Conservation (phyloP, 2,329 filamentous ascomycete genomes). For the Beauveria sp. region DNA sequence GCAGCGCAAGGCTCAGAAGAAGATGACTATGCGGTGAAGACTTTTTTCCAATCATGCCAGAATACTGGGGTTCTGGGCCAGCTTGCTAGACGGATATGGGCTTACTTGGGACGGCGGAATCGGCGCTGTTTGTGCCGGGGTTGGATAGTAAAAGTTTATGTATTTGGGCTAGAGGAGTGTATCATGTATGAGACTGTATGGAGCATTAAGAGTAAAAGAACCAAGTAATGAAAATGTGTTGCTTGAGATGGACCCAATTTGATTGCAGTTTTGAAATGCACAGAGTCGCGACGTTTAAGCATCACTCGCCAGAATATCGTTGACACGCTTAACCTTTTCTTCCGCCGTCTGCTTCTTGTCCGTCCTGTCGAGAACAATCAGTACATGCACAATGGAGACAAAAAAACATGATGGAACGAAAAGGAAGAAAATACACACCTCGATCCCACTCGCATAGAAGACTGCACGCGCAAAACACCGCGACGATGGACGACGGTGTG, state of each 20-base stretch:
- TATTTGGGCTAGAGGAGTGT: background rate
- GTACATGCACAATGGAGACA: background rate
- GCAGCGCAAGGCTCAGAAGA: conserved; percentile 47
- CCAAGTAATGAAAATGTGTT: background rate
- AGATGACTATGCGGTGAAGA: conserved; percentile 38
- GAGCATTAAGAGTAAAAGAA: background rate
- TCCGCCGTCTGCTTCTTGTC: conserved; percentile 77
- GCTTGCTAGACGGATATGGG: background rate
- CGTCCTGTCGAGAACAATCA: conserved; percentile 44
- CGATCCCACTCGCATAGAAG: conserved; percentile 77
- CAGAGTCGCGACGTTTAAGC: background rate
- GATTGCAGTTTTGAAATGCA: background rate
- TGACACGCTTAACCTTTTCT: conserved; percentile 65
- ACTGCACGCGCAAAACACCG: conserved; percentile 78
- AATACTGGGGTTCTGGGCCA: background rate
- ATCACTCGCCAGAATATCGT: conserved; percentile 38
- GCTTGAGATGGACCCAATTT: background rate
- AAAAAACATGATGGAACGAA: background rate
- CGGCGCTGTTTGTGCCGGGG: background rate
- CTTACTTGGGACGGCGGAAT: background rate
- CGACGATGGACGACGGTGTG: conserved; percentile 69
- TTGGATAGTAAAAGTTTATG: background rate
- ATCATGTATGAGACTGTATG: background rate
- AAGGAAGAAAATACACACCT: conserved; percentile 38
- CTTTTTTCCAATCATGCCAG: background rate